Evolutionary conservation across 441 rosid genomes (phyloP).

Genomic region (Manihot esculenta): DNA sequence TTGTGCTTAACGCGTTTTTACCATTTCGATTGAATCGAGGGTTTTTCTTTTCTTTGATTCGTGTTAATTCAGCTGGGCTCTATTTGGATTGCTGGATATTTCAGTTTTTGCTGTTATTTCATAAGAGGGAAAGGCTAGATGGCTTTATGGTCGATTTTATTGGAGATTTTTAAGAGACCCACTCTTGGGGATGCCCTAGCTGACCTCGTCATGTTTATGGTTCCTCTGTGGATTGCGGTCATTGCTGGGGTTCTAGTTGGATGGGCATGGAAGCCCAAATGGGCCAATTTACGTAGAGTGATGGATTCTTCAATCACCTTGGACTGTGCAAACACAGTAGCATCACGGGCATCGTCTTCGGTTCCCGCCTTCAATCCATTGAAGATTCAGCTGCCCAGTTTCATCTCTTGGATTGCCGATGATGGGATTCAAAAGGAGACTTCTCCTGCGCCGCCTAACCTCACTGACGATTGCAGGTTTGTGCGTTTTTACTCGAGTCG

Average conservation of each 20-base stretch:
- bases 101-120: constrained; percentile 2
- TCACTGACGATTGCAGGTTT: constrained; percentile 44
- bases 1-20: constrained; percentile 36
- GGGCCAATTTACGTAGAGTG: constrained; percentile 62
- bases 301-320: constrained; percentile 28
- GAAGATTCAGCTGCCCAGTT: constrained; percentile 53
- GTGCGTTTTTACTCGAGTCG: constrained; percentile 12
- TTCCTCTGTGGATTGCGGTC: constrained; percentile 80
- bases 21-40: constrained; percentile 45
- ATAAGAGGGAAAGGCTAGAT: constrained; percentile 16
- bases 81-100: not conserved
- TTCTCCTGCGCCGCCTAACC: constrained; percentile 21
- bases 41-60: constrained; percentile 19
- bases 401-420: constrained; percentile 42
- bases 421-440: constrained; percentile 29
- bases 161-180: constrained; percentile 47
- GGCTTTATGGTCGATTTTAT: constrained; percentile 46
- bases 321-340: constrained; percentile 15
- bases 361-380: constrained; percentile 38
- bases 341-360: constrained; percentile 19
- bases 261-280: constrained; percentile 90
- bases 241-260: constrained; percentile 76
- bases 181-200: constrained; percentile 38
- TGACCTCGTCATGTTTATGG: constrained; percentile 48
- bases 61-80: not conserved